phyloP scores from a whole-genome alignment of 108 stramenopile genomes.

The Thalassiosira profunda region DNA sequence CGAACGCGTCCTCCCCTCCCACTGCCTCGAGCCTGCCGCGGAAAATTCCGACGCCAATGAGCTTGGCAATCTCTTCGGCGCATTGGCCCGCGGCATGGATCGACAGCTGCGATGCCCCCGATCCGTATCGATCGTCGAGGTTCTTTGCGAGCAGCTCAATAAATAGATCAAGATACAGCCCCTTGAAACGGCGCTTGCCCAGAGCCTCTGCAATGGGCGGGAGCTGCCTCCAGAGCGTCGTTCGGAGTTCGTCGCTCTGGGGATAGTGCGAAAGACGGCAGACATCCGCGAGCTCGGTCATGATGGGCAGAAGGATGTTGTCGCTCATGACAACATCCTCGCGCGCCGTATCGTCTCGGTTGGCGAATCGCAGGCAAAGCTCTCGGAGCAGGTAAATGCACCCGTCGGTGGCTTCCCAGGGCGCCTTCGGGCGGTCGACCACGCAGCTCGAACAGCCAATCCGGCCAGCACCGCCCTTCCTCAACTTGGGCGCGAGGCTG shows the following conservation, averaged over 20 bases:
- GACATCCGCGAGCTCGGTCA: conserved; percentile 79
- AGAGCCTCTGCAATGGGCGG: conserved; percentile 78
- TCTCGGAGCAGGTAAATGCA: conserved; percentile 92
- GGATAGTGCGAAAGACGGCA: conserved; percentile 88
- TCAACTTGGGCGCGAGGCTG: conserved; percentile 93
- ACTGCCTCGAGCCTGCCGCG: conserved; percentile 78
- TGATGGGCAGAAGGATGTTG: conserved; percentile 61
- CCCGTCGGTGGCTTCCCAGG: conserved; percentile 97
- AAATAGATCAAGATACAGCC: conserved; percentile 79
- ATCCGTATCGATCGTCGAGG: conserved; percentile 59
- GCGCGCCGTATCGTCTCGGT: conserved; percentile 39
- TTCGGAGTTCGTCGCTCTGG: conserved; percentile 79
- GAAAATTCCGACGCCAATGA: conserved; percentile 78
- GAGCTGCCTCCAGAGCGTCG: conserved; percentile 83
- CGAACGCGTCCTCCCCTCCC: conserved; percentile 68
- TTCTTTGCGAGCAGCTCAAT: conserved; percentile 75
- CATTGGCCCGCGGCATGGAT: conserved; percentile 85
- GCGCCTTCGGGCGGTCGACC: conserved; percentile 86
- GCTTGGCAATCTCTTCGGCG: conserved; percentile 75
- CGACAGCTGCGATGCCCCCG: conserved; percentile 75
- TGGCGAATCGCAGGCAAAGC: conserved; percentile 58
- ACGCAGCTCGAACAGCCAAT: conserved; percentile 89
- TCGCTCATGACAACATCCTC: conserved; percentile 49
- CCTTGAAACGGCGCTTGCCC: conserved; percentile 86
- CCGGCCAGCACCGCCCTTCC: conserved; percentile 87